Percentiles rank a stretch among this genome's conserved stretches.
Evolutionary conservation across 192 early-diverging fungal species (phyloP).

Genomic region (Linnemannia schmuckeri): DNA sequence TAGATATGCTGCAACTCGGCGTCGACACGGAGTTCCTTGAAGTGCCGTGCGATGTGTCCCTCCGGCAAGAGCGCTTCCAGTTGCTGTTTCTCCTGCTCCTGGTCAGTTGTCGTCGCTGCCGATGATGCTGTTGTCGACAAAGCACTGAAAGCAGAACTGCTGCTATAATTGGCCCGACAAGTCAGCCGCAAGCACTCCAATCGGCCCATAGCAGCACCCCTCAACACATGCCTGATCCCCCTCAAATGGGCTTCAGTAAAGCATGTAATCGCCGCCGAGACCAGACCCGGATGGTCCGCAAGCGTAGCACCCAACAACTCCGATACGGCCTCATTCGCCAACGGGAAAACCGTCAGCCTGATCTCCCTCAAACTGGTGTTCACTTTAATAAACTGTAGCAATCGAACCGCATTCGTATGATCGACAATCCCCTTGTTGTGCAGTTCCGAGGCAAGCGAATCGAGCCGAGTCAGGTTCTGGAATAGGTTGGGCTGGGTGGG

Average conservation of each 20-base stretch:
- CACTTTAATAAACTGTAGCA: slow-evolving; percentile 29
- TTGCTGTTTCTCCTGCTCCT: background rate
- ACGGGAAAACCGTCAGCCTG: slow-evolving; percentile 25
- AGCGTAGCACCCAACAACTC: slow-evolving; percentile 8
- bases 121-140: background rate
- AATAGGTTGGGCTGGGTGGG: background rate
- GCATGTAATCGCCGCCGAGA: background rate
- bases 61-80: background rate
- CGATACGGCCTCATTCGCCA: background rate
- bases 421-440: slow-evolving; percentile 53
- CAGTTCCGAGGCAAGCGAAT: slow-evolving; percentile 34
- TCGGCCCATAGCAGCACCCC: background rate
- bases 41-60: background rate
- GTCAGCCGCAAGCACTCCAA: background rate
- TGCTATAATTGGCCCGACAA: background rate
- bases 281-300: slow-evolving; percentile 12
- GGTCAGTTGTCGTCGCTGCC: background rate
- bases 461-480: slow-evolving; percentile 13
- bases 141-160: background rate
- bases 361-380: slow-evolving; percentile 26
- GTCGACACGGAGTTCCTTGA: slow-evolving; percentile 22
- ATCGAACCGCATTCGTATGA: slow-evolving; percentile 23
- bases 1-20: background rate
- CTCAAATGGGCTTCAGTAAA: background rate
- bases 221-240: background rate